These are phyloP conservation scores for Aspergillus campestris DNA, from an alignment of 495 filamentous ascomycete species.

Conservation along the genomic window DNA sequence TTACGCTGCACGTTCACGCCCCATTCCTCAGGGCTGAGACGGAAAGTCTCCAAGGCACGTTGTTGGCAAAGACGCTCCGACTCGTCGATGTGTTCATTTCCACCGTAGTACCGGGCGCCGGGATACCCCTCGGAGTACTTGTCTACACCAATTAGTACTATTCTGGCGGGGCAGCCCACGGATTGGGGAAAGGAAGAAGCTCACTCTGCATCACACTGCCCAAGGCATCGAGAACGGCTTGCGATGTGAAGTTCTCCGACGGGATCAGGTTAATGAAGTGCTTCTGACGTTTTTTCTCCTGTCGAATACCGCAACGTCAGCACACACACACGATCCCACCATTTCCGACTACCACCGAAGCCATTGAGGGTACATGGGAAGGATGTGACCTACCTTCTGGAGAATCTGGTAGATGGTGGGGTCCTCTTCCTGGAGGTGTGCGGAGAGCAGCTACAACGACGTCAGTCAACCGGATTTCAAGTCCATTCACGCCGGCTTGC, in stretches of 20 bases:
- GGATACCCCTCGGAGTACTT: conserved; percentile 99
- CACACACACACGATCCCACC: no score
- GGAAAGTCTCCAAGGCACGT: conserved; percentile 80
- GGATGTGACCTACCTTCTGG: conserved; percentile 57
- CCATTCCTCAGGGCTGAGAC: conserved; percentile 78
- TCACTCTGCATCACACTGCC: conserved; percentile 98
- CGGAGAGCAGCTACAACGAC: conserved; percentile 59
- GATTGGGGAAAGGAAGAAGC: conserved; percentile 16
- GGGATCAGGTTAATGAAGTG: conserved; percentile 98
- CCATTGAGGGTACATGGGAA: background rate
- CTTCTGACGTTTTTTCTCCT: conserved; percentile 94
- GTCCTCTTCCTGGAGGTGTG: conserved; percentile 75
- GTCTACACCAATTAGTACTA: conserved; percentile 41
- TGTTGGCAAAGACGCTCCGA: conserved; percentile 84
- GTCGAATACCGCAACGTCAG: background rate
- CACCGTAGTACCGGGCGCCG: conserved; percentile 93
- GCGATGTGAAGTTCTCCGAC: conserved; percentile 97
- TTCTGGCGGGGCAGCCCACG: background rate
- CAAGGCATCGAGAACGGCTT: conserved; percentile 90
- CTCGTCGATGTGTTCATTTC: conserved; percentile 91
- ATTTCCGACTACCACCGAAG: background rate
- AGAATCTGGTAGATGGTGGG: conserved; percentile 80
- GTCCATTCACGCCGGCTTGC: background rate
- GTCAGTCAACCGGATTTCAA: background rate
- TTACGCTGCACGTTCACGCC: conserved; percentile 95